phyloP scores from a whole-genome alignment of 108 stramenopile species.

The Nitzschia inconspicua region DNA sequence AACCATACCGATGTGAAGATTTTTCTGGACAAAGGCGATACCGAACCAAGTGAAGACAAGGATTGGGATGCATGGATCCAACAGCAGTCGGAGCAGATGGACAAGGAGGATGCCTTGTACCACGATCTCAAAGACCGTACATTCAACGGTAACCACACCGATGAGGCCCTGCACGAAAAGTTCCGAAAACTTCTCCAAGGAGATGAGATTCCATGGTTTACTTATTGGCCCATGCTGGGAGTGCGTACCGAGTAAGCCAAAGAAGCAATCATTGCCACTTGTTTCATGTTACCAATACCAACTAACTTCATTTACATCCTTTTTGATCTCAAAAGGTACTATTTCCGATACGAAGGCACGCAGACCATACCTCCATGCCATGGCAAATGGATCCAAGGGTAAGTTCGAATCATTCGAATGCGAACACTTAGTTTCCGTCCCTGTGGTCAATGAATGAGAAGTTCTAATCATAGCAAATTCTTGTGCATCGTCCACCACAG shows the following conservation, averaged over 20 bases:
- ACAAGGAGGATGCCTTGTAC: conserved; percentile 3
- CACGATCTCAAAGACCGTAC: background rate
- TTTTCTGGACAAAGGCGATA: conserved; percentile 7
- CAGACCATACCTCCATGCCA: conserved; percentile 46
- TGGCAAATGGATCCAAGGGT: conserved; percentile 1
- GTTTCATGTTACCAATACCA: background rate
- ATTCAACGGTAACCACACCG: conserved; percentile 2
- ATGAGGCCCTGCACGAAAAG: background rate
- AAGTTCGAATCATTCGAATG: too few relatives aligned
- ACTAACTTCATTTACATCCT: too few relatives aligned
- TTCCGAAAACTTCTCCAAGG: conserved; percentile 17
- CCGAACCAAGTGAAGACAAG: conserved; percentile 5
- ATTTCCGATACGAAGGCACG: conserved; percentile 17
- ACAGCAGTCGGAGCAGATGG: background rate
- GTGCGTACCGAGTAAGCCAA: conserved; percentile 18
- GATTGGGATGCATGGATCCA: conserved; percentile 18
- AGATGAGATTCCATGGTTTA: conserved; percentile 22
- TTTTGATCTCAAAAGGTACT: too few relatives aligned
- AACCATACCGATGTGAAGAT: conserved; percentile 6
- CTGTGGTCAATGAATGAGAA: too few relatives aligned
- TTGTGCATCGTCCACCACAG: too few relatives aligned
- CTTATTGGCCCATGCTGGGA: conserved; percentile 17
- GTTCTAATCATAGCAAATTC: too few relatives aligned
- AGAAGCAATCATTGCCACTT: background rate
- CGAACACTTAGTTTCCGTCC: too few relatives aligned